These are phyloP conservation scores for Cavenderia fasciculata DNA, from an alignment of 78 protist genomes.

Conservation along the genomic window DNA sequence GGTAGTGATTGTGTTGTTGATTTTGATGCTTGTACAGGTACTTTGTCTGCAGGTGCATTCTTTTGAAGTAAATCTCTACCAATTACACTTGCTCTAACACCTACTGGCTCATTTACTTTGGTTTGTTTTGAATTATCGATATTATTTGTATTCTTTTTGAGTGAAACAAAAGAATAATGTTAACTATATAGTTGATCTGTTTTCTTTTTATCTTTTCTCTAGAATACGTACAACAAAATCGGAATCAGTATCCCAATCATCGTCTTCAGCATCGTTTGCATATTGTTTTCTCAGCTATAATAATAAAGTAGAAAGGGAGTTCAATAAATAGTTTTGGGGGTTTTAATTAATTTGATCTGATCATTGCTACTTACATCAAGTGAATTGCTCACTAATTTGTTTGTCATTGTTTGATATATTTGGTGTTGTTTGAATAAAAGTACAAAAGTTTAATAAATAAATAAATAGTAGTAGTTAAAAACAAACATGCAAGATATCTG, in stretches of 20 bases:
- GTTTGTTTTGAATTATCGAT: slow-evolving; percentile 71
- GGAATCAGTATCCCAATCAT: slow-evolving; percentile 74
- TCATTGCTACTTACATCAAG: slow-evolving; percentile 25
- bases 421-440: not conserved
- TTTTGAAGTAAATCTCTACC: slow-evolving; percentile 49
- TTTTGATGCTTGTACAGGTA: slow-evolving; percentile 18
- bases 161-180: not conserved
- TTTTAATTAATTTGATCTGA: not conserved
- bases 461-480: too few relatives aligned
- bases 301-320: not conserved
- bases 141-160: slow-evolving; percentile 29
- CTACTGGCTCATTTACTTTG: slow-evolving; percentile 14
- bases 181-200: not conserved
- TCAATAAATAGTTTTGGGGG: not conserved
- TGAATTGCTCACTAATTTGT: not conserved
- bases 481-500: not conserved
- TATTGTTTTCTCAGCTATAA: slow-evolving; percentile 3
- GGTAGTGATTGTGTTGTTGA: slow-evolving; percentile 8
- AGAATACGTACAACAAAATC: slow-evolving; percentile 34
- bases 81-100: slow-evolving; percentile 11
- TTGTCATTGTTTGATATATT: slow-evolving; percentile 42
- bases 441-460: not conserved
- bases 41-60: slow-evolving; percentile 32
- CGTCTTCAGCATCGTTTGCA: slow-evolving; percentile 9
- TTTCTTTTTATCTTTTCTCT: not conserved